A percentile compares a stretch with the other conserved stretches of the same genome.
These are phyloP conservation scores for Lactarius quietus DNA, from an alignment of 768 basidiomycete species.

Conservation along the genomic window DNA sequence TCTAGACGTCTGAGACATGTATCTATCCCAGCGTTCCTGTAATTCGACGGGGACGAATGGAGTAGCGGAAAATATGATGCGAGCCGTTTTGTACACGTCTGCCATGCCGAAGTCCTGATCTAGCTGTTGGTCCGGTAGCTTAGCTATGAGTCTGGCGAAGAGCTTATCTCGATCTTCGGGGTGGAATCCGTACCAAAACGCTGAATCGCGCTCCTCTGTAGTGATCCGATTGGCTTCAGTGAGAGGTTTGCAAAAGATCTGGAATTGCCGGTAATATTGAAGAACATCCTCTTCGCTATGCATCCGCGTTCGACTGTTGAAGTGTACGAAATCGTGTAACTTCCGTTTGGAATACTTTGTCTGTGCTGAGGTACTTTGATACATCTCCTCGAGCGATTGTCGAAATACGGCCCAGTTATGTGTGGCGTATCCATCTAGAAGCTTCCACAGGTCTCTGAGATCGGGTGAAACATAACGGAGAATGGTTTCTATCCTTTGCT, in stretches of 20 bases:
- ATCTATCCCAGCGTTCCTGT: too few relatives aligned
- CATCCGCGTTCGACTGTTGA: background rate
- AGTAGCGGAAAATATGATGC: too few relatives aligned
- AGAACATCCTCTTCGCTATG: background rate
- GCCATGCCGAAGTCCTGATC: too few relatives aligned
- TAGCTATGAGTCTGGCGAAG: too few relatives aligned
- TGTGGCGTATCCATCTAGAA: background rate
- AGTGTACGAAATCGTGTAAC: background rate
- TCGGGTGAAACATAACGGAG: background rate
- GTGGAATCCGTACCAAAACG: too few relatives aligned
- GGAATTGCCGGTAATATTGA: background rate
- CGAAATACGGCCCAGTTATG: background rate
- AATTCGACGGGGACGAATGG: too few relatives aligned
- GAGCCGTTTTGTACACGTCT: too few relatives aligned
- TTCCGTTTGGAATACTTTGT: background rate
- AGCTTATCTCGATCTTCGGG: too few relatives aligned
- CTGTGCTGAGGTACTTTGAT: background rate
- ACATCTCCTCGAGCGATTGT: fast-evolving
- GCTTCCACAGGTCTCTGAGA: background rate
- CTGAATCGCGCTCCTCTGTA: background rate
- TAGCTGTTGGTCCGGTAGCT: too few relatives aligned
- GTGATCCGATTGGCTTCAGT: background rate
- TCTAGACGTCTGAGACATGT: too few relatives aligned
- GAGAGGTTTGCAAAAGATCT: background rate
- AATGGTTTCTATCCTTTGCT: background rate